Conservation (phyloP, 805 yeast genomes). For the Priceomyces carsonii region DNA sequence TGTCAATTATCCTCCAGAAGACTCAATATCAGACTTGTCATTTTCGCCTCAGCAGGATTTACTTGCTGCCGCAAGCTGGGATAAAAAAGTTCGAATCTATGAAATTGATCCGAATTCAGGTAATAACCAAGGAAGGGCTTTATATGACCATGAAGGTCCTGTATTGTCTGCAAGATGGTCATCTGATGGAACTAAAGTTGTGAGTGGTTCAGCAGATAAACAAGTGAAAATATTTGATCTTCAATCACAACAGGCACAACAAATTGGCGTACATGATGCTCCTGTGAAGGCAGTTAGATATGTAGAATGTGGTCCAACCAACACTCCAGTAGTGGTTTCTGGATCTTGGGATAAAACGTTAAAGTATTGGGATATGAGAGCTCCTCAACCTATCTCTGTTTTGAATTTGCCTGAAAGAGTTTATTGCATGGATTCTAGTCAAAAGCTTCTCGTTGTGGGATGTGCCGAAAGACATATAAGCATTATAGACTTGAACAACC, state of each 20-base stretch:
- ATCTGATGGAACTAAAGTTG: conserved; percentile 81
- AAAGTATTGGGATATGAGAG: conserved; percentile 92
- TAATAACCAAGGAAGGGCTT: conserved; percentile 80
- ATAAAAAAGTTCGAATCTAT: conserved; percentile 88
- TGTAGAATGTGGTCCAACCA: conserved; percentile 83
- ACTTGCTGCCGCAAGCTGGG: conserved; percentile 89
- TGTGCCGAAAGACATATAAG: conserved; percentile 87
- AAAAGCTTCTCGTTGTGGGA: conserved; percentile 84
- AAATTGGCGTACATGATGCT: conserved; percentile 83
- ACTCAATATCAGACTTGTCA: conserved; percentile 77
- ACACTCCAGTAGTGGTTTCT: conserved; percentile 78
- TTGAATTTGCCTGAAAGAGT: conserved; percentile 86
- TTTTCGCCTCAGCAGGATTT: conserved; percentile 87
- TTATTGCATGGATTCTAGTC: conserved; percentile 82
- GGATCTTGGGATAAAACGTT: conserved; percentile 97
- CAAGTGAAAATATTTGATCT: conserved; percentile 82
- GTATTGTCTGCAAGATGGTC: conserved; percentile 83
- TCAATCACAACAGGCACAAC: conserved; percentile 76
- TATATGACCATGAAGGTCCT: conserved; percentile 88
- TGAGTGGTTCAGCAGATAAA: conserved; percentile 85
- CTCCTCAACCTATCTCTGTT: conserved; percentile 78
- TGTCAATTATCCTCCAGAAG: conserved; percentile 85
- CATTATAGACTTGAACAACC: conserved; percentile 77
- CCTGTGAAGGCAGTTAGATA: conserved; percentile 73
- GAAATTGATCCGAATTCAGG: conserved; percentile 76